Evolutionary conservation across 805 yeast species (phyloP), one percentile per base, ranked within the genome.

Genomic region (Wickerhamomyces tratensis): DNA sequence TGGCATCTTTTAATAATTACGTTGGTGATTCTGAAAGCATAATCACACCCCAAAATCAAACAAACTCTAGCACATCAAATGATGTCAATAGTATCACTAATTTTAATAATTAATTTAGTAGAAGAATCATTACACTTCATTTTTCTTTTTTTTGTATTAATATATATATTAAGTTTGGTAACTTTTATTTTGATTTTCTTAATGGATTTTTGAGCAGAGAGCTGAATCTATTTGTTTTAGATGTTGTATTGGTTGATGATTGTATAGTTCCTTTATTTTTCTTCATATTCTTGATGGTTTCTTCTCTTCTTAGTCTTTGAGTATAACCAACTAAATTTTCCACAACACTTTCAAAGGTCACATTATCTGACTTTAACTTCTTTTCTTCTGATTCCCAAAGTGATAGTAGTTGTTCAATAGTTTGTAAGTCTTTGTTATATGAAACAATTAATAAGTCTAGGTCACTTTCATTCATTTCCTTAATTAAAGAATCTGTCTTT

Each of bases 271-370:
- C 31, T 29, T 50, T 47, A 39, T 60, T 62, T 46, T 61, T 62
- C 49, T 63, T 64, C 40, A 64, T 52, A 40, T 53, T 53, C 38
- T 56, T 50, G 36, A 66, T 62, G 13, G 65, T 59, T 49, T 68
- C 72, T 43, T 64, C 67, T 43, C 91, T 68, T 51, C 84, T 74
- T 40, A 83, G 52, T 52, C 86, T 76, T 59, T 93, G 96, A 7
- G 95, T 84, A 57, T 89, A 88, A 7, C 95, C 97, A 13, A 89
- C 85, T 51, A 89, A 65, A 52, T 86, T 88, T 56, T 87, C 95
- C 36, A 93, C 88, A 50, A 93, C 95, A 3, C 82, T 72, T 51
- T 91, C 95, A 56, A 82, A 88, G 13, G 89, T 76, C 33, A 73
- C 74, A 52, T 85, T 83, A 58, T 88, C 94, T 37, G 69, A 72